A percentile compares a stretch with the other conserved stretches of the same genome.
Conservation (phyloP, 2,329 filamentous ascomycete genomes). For the Colletotrichum eleusines region DNA sequence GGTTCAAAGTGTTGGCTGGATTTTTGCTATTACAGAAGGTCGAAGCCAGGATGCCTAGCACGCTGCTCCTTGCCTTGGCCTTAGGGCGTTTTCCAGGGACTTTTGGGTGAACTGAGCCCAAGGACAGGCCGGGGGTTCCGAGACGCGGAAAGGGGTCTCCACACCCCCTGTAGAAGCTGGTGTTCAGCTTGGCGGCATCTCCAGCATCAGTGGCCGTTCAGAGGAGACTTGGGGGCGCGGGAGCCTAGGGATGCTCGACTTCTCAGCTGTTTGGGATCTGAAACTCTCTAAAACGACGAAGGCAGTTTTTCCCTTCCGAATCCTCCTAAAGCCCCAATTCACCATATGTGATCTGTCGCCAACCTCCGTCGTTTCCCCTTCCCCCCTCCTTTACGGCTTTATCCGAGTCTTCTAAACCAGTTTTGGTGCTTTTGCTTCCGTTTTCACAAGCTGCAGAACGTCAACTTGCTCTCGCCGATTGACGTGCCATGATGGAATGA, state of each 20-base stretch:
- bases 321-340: conserved; percentile 5
- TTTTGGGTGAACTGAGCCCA: conserved; percentile 16
- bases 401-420: conserved; percentile 7
- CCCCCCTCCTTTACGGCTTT: conserved; percentile 15
- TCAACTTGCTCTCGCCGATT: conserved; percentile 9
- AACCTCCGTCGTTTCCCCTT: conserved; percentile 13
- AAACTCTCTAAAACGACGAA: conserved; percentile 41
- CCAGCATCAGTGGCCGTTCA: conserved; percentile 26
- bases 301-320: conserved; percentile 24
- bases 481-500: conserved; percentile 31
- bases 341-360: conserved; percentile 7
- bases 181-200: too few relatives aligned
- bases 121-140: conserved; percentile 30
- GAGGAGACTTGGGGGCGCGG: conserved; percentile 11
- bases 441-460: conserved; percentile 26
- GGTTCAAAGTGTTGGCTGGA: conserved; percentile 20
- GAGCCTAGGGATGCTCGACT: conserved; percentile 14
- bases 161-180: too few relatives aligned
- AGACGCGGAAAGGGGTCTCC: conserved; percentile 29
- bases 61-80: conserved; percentile 25
- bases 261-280: conserved; percentile 42
- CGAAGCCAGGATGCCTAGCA: conserved; percentile 20
- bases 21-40: background rate
- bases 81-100: conserved; percentile 28
- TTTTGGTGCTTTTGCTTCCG: conserved; percentile 17